A percentile compares a stretch with the other conserved stretches of the same genome.
phyloP scores from a whole-genome alignment of 139 green algal species.

The Yamagishiella unicocca region DNA sequence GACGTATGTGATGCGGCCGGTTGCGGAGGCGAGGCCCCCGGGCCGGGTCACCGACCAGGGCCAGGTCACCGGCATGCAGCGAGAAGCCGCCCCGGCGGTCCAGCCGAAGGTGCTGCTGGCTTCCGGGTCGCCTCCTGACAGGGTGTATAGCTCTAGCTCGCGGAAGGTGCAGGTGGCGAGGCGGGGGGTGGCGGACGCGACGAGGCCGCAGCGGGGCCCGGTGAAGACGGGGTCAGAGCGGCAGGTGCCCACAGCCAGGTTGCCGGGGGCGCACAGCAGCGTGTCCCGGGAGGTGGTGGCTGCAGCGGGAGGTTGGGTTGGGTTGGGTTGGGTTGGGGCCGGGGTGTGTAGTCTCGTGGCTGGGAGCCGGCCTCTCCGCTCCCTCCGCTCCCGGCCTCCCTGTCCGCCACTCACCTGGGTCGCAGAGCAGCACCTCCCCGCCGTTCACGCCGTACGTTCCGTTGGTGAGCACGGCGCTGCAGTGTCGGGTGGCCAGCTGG shows the following conservation, averaged over 20 bases:
- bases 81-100: background rate
- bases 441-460: background rate
- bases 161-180: background rate
- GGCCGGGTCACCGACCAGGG: background rate
- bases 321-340: background rate
- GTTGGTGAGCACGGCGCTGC: conserved; percentile 4
- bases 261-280: conserved; percentile 12
- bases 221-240: background rate
- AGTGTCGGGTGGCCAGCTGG: background rate
- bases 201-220: conserved; percentile 8
- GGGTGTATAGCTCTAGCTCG: background rate
- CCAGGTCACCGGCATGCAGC: conserved; percentile 10
- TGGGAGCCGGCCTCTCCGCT: too few relatives aligned
- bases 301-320: background rate
- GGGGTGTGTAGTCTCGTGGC: too few relatives aligned
- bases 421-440: conserved; percentile 7
- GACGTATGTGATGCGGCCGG: background rate
- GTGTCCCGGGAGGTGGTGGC: background rate
- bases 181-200: background rate
- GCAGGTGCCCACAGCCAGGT: conserved; percentile 11
- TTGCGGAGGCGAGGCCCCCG: too few relatives aligned
- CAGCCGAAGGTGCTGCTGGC: conserved; percentile 12
- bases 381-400: background rate
- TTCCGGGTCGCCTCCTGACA: background rate
- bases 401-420: background rate